Conservation (phyloP, 2,329 filamentous ascomycete species). For the Xylariaceae sp. region DNA sequence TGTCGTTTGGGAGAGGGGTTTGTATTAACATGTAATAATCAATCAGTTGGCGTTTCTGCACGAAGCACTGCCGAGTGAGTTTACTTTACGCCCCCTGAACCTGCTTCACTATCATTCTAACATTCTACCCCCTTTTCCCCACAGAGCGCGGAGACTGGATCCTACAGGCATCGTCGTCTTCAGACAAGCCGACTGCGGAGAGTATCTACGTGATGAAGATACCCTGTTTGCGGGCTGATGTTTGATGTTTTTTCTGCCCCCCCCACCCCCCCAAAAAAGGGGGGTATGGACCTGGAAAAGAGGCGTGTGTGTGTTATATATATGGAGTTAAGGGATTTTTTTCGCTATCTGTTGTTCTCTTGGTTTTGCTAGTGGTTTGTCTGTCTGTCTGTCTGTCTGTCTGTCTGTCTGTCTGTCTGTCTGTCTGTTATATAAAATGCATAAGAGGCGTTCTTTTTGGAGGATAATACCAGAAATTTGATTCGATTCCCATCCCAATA, state of each 20-base stretch:
- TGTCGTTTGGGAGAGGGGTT: not conserved
- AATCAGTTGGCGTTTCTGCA: slow-evolving; percentile 18
- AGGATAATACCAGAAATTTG: not conserved
- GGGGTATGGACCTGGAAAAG: no score
- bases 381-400: no score
- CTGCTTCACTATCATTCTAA: slow-evolving; percentile 6
- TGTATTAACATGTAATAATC: slow-evolving; percentile 8
- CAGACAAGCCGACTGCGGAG: slow-evolving; percentile 87
- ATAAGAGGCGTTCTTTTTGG: not conserved
- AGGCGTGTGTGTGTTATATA: no score
- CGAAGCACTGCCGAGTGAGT: slow-evolving; percentile 17
- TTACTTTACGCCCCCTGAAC: not conserved
- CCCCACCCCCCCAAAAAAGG: no score
- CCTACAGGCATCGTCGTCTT: slow-evolving; percentile 88
- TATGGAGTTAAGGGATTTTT: slow-evolving; percentile 20
- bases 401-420: no score
- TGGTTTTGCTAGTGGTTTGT: no score
- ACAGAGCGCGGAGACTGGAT: slow-evolving; percentile 66
- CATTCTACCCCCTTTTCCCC: slow-evolving; percentile 24
- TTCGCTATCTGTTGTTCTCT: no score
- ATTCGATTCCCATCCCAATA: no score
- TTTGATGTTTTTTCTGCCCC: no score
- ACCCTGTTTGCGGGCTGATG: slow-evolving; percentile 52
- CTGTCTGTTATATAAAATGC: no score
- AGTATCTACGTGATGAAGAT: slow-evolving; percentile 83